Conservation (phyloP, 768 basidiomycete species). For the Guyanaporus albipodus region DNA sequence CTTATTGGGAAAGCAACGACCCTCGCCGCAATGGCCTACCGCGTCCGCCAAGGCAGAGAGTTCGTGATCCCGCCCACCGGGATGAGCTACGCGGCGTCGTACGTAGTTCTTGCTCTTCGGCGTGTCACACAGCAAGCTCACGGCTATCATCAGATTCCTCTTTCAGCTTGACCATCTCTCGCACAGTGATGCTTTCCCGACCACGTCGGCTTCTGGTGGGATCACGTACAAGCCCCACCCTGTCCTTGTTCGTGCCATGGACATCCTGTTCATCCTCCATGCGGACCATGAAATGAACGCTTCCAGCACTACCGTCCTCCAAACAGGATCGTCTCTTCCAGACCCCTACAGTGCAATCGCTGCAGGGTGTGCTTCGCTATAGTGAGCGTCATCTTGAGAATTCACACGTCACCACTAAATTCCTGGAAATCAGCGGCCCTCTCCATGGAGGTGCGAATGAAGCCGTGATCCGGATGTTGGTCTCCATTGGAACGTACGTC, state of each 20-base stretch:
- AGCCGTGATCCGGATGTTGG: slow-evolving; percentile 91
- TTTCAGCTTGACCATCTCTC: slow-evolving; percentile 85
- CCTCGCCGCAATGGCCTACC: slow-evolving; percentile 93
- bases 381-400: slow-evolving; percentile 47
- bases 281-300: slow-evolving; percentile 93
- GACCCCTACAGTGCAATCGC: slow-evolving; percentile 88
- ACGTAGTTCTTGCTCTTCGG: slow-evolving; percentile 4
- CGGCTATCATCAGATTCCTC: slow-evolving; percentile 53
- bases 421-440: slow-evolving; percentile 21
- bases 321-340: slow-evolving; percentile 84
- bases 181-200: slow-evolving; percentile 27
- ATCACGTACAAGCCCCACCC: slow-evolving; percentile 71
- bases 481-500: slow-evolving; percentile 76
- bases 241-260: slow-evolving; percentile 81
- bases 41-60: slow-evolving; percentile 83
- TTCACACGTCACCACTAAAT: background rate
- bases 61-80: slow-evolving; percentile 84
- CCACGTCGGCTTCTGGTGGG: slow-evolving; percentile 43
- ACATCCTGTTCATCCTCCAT: slow-evolving; percentile 82
- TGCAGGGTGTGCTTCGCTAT: slow-evolving; percentile 86
- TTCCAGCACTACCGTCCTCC: slow-evolving; percentile 79
- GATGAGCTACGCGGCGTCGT: slow-evolving; percentile 82
- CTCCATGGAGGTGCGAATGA: slow-evolving; percentile 79
- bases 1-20: slow-evolving; percentile 87
- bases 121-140: background rate